Conservation (phyloP, 257 asterid genomes). For the Schizonepeta tenuifolia region DNA sequence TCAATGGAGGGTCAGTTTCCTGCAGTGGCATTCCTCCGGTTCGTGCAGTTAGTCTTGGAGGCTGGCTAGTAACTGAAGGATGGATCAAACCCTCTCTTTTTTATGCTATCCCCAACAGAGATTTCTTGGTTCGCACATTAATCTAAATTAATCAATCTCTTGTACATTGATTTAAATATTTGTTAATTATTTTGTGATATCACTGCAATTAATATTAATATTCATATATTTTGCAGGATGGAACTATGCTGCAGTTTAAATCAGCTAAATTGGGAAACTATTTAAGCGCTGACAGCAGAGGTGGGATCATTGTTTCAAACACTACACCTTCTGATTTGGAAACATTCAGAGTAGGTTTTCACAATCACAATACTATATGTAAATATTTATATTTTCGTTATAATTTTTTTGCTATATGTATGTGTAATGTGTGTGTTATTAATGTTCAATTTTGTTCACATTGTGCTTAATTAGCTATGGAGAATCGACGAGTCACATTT, state of each 20-base stretch:
- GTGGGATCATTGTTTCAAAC: constrained; percentile 68
- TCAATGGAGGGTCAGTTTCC: constrained; percentile 31
- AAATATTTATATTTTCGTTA: no score
- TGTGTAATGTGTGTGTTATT: no score
- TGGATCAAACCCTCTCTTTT: constrained; percentile 72
- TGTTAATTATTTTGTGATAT: no score
- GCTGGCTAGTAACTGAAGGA: constrained; percentile 68
- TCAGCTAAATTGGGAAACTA: constrained; percentile 58
- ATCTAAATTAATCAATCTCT: no score
- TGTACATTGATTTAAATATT: no score
- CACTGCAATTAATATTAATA: no score
- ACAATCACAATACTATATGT: no score
- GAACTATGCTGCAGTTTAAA: constrained; percentile 59
- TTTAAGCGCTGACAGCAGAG: constrained; percentile 66
- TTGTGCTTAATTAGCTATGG: constrained; percentile 52
- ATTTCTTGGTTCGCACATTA: constrained; percentile 40
- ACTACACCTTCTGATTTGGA: constrained; percentile 73
- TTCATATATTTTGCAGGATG: constrained; percentile 50
- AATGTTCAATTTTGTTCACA: no score
- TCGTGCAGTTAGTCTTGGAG: constrained; percentile 70
- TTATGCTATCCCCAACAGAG: constrained; percentile 56
- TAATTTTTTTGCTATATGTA: no score
- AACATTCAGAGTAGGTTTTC: constrained; percentile 52
- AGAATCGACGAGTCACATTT: constrained; percentile 58
- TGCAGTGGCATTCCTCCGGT: constrained; percentile 31